These are phyloP conservation scores for Microbotryum violaceum DNA, from an alignment of 1,284 basidiomycete species.

Conservation along the genomic window DNA sequence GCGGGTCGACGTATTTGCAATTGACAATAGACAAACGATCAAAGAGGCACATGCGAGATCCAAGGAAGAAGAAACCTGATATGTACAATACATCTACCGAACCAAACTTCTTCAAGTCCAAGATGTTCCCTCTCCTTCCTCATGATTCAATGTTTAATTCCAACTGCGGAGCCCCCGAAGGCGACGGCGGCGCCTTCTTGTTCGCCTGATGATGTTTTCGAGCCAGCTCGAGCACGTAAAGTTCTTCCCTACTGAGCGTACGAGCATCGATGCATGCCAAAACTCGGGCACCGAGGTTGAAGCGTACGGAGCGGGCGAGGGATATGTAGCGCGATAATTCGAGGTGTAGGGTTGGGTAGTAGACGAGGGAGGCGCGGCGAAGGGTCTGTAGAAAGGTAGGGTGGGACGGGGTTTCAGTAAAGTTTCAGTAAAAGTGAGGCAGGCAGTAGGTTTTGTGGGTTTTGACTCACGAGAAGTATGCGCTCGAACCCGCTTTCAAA, in stretches of 20 bases:
- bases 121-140: no score
- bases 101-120: no score
- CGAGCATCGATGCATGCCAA: conserved; percentile 20
- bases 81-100: no score
- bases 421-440: conserved; percentile 1
- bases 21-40: no score
- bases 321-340: conserved; percentile 78
- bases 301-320: conserved; percentile 43
- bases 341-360: conserved; percentile 85
- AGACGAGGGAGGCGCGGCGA: conserved; percentile 81
- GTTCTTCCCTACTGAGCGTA: conserved; percentile 13
- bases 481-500: conserved; percentile 82
- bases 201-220: neutral
- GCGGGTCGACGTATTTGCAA: no score
- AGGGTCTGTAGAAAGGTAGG: conserved; percentile 55
- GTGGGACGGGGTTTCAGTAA: neutral
- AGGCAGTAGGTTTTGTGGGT: neutral
- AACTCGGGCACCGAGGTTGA: conserved; percentile 28
- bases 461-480: conserved; percentile 49
- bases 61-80: no score
- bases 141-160: neutral
- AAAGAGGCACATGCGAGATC: no score
- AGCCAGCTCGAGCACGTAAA: conserved; percentile 13
- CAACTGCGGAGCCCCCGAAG: conserved; percentile 18
- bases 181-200: neutral